Percentiles rank a stretch among this genome's conserved stretches.
Conservation (phyloP, 352 stramenopile genomes). For the Globisporangium cederbergense region DNA sequence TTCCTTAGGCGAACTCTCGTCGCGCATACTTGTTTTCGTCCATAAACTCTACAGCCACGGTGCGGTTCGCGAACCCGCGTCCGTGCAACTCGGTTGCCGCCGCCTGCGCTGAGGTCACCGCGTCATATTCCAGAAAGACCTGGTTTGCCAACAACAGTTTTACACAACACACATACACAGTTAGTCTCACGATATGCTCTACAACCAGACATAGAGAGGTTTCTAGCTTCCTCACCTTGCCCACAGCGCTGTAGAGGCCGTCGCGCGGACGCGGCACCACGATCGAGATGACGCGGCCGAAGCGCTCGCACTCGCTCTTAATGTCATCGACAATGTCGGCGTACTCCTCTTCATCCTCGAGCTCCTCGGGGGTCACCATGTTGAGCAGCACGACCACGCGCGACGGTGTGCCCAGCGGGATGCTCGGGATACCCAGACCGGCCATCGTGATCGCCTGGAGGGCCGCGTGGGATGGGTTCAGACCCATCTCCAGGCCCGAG, state of each 20-base stretch:
- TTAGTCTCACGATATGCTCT: not conserved
- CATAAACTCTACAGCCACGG: conserved; percentile 89
- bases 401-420: conserved; percentile 60
- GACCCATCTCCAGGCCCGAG: conserved; percentile 59
- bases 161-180: conserved; percentile 23
- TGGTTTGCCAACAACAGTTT: conserved; percentile 20
- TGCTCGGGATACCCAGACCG: conserved; percentile 40
- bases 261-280: conserved; percentile 74
- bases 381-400: conserved; percentile 95
- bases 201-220: not conserved
- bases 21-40: conserved; percentile 85
- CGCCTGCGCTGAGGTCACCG: conserved; percentile 64
- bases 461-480: conserved; percentile 60
- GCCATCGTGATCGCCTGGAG: conserved; percentile 73
- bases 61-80: conserved; percentile 91
- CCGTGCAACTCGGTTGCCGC: conserved; percentile 90
- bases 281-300: conserved; percentile 75
- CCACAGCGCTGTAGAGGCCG: conserved; percentile 46
- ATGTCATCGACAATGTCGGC: conserved; percentile 96
- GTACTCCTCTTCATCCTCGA: conserved; percentile 95
- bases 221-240: conserved; percentile 39
- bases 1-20: conserved; percentile 54
- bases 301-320: conserved; percentile 92
- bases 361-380: conserved; percentile 97
- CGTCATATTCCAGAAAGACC: conserved; percentile 94